Evolutionary conservation across 2,329 filamentous ascomycete species (phyloP), one percentile per base, ranked within the genome.

Genomic region (Graphium sp.): DNA sequence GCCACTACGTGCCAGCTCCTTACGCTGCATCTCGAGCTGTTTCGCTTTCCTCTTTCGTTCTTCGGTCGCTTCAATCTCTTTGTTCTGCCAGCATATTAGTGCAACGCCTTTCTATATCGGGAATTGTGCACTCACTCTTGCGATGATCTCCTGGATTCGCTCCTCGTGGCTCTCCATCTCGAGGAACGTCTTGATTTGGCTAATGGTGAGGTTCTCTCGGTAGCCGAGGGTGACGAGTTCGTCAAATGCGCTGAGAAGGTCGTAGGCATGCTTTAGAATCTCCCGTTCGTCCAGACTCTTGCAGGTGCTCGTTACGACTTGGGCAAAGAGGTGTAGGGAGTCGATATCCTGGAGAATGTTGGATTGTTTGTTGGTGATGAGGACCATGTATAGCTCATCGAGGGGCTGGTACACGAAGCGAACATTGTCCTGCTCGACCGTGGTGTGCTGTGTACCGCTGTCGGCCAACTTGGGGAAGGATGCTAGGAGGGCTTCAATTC

Each of bases 121-220:
- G 17, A 19, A 18, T 38, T 37, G 29, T 31, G 18, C 18, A 44
- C 63, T 37, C 71, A 87, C 80, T 50, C 83, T 68, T 36, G 84
- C 83, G 47, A 94, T 94, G 37, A 94, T 98, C 49, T 94, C 89
- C 54, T 98, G 89, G 41, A 98, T 95, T 48, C 89, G 75, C 65
- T 98, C 89, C 56, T 98, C 91, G 47, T 98, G 89, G 54, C 79
- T 89, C 55, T 98, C 89, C 89, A 98, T 98, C 48, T 95, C 91
- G 41, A 98, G 56, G 64, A 98, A 98, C 3, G 89, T 94, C 67
- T 91, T 94, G 62, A 98, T 98, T 58, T 98, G 91, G 55, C 75
- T 82, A 44, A 98, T 71, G 15, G 87, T 91, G 41, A 98, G 60
- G 54, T 98, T 98, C 60, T 98, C 89, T 46, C 89, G 62, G 58